These are phyloP conservation scores for Priceomyces carsonii DNA, from an alignment of 805 yeast species.

Conservation along the genomic window DNA sequence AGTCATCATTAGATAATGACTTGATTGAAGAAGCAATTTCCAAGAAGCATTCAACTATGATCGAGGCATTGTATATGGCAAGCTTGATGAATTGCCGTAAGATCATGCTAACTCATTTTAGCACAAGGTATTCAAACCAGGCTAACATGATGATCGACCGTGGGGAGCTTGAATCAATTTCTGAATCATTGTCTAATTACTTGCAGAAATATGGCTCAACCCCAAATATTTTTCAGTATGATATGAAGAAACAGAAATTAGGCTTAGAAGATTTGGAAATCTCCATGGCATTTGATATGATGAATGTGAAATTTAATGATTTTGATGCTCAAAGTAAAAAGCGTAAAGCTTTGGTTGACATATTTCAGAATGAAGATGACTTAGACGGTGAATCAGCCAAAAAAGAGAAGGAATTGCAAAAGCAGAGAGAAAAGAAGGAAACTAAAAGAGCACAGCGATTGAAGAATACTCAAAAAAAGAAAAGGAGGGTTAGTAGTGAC, in stretches of 20 bases:
- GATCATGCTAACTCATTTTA: slow-evolving; percentile 84
- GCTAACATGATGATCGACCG: slow-evolving; percentile 28
- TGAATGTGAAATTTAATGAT: slow-evolving; percentile 30
- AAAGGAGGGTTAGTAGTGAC: slow-evolving; percentile 18
- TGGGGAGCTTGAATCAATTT: slow-evolving; percentile 21
- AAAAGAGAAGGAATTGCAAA: slow-evolving; percentile 24
- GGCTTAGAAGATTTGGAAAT: slow-evolving; percentile 33
- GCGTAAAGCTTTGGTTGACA: slow-evolving; percentile 24
- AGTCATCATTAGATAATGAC: slow-evolving; percentile 86
- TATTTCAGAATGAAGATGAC: slow-evolving; percentile 26
- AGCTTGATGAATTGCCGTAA: slow-evolving; percentile 70
- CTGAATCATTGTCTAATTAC: slow-evolving; percentile 27
- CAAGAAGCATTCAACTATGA: slow-evolving; percentile 85
- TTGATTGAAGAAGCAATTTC: slow-evolving; percentile 73
- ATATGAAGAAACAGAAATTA: slow-evolving; percentile 5
- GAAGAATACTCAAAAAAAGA: slow-evolving; percentile 17
- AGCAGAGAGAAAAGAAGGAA: slow-evolving; percentile 33
- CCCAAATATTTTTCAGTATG: slow-evolving; percentile 25
- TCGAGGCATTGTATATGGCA: slow-evolving; percentile 78
- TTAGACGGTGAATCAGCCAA: slow-evolving; percentile 12
- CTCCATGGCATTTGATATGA: slow-evolving; percentile 42
- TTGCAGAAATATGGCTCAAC: slow-evolving; percentile 20
- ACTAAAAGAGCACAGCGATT: slow-evolving; percentile 35
- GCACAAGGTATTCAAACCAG: slow-evolving; percentile 69
- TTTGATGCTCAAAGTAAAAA: slow-evolving; percentile 26